phyloP scores from a whole-genome alignment of 2,329 filamentous ascomycete species.

The Fusarium kyushuense region DNA sequence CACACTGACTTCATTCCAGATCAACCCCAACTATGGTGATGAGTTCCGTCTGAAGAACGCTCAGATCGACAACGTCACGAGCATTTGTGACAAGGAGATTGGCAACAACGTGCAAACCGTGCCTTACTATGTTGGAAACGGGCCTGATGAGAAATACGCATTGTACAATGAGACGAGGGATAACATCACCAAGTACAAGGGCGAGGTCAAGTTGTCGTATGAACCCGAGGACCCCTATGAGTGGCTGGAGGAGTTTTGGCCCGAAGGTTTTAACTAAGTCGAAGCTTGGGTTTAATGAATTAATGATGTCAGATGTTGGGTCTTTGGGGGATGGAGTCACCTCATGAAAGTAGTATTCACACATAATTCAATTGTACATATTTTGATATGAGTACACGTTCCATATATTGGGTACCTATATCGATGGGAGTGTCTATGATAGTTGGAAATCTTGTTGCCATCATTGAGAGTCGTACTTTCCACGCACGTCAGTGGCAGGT shows the following conservation, averaged over 20 bases:
- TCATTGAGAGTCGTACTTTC: not conserved
- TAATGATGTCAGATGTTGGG: not conserved
- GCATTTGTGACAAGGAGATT: slow-evolving; percentile 48
- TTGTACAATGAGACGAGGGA: slow-evolving; percentile 48
- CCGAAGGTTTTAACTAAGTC: slow-evolving; percentile 45
- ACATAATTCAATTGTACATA: not conserved
- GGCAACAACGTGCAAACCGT: slow-evolving; percentile 49
- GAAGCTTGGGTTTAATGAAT: not conserved
- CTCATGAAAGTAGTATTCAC: not conserved
- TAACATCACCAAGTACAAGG: slow-evolving; percentile 45
- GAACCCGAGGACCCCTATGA: slow-evolving; percentile 59
- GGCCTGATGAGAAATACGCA: slow-evolving; percentile 48
- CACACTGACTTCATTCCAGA: slow-evolving; percentile 6
- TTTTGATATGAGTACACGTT: too few relatives aligned
- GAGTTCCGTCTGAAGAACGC: slow-evolving; percentile 49
- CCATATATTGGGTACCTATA: too few relatives aligned
- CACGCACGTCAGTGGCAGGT: slow-evolving; percentile 19
- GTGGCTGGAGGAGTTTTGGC: slow-evolving; percentile 66
- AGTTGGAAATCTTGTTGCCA: rapidly evolving
- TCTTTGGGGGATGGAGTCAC: rapidly evolving
- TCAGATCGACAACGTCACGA: slow-evolving; percentile 44
- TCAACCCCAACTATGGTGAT: slow-evolving; percentile 49
- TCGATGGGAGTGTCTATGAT: too few relatives aligned
- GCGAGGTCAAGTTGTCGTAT: slow-evolving; percentile 38
- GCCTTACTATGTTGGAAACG: slow-evolving; percentile 43